Evolutionary conservation across 106 monocot species (phyloP), one percentile per base, ranked within the genome.

Genomic region (Agapanthus africanus): DNA sequence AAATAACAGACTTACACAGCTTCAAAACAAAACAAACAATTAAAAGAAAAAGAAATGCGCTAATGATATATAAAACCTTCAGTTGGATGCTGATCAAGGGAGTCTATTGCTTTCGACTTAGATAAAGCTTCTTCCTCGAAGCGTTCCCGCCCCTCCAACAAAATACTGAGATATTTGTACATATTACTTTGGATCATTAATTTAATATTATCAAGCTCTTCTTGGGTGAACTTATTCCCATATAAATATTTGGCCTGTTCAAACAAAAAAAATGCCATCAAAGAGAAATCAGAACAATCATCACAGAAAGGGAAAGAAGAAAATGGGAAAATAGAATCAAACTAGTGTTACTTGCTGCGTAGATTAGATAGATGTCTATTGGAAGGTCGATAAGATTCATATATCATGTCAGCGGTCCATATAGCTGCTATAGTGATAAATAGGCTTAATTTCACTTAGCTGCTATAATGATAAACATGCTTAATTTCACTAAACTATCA

Each of bases 181-280:
- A 91, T 91, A 65, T 95, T 95, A 70, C 88, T 91, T 79, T 91
- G 95, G 41, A 95, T 95, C 88, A 91, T 91, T 66, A 91, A 41
- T 72, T 91, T 95, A 37, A 91, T 88, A 27, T 82, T 59, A 10
- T 91, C 79, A 34, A 79, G 75, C 72, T 95, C 91, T 76, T 95
- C 91, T 56, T 54, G 71, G 35, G 80, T 77, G 69, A 95, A 95
- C 49, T 72, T 79, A 70, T 65, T 88, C 67, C 95, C 95, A 73
- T 95, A 95, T 38, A 91, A 81, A 73, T 86, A 72, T 49, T 91
- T 91, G 10, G 78, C 91, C 95, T 91, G 79, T 71, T 73, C 27
- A 54, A 66, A 56, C 27, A 28, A 68, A 35, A 54, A 39, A 61
- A 37, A 35, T 40, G 15, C 50, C 27, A 33, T 34, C 34, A 4